These are phyloP conservation scores for Incumbomyces lentus DNA, from an alignment of 2,329 filamentous ascomycete genomes.

Conservation along the genomic window DNA sequence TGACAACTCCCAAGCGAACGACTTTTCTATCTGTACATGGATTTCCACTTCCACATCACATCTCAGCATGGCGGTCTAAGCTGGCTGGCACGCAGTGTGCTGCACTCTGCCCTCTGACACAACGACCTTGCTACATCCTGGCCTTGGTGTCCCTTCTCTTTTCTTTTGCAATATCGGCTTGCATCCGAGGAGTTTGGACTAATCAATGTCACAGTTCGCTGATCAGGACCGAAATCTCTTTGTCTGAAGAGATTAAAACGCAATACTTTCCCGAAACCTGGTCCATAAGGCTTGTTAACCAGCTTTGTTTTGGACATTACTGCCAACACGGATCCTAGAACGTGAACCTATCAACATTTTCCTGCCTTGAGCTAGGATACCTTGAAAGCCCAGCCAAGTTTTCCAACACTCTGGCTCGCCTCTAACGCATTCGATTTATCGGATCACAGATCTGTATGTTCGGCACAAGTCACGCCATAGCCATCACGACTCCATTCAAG, in stretches of 20 bases:
- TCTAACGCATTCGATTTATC: slow-evolving; percentile 1
- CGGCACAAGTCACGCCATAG: neutral
- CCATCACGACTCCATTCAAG: slow-evolving; percentile 1
- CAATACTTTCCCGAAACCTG: slow-evolving; percentile 24
- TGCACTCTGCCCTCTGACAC: neutral
- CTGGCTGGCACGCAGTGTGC: neutral
- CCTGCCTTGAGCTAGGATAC: neutral
- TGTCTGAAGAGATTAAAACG: slow-evolving; percentile 23
- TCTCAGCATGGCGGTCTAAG: slow-evolving; percentile 5
- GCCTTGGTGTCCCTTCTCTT: neutral
- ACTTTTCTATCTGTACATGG: neutral
- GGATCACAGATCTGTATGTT: slow-evolving; percentile 6
- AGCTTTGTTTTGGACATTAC: neutral
- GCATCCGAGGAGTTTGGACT: slow-evolving; percentile 23
- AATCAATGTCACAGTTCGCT: slow-evolving; percentile 31
- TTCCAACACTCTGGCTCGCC: slow-evolving; percentile 2
- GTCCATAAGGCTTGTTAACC: slow-evolving; percentile 11
- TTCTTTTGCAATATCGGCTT: neutral
- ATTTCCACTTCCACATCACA: neutral
- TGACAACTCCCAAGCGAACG: neutral
- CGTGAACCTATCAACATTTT: neutral
- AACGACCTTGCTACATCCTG: neutral
- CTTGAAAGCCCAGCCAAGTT: neutral
- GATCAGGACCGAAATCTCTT: slow-evolving; percentile 24
- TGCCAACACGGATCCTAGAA: neutral